Conservation (phyloP, 2,329 filamentous ascomycete species). For the Botrytis hyacinthi region DNA sequence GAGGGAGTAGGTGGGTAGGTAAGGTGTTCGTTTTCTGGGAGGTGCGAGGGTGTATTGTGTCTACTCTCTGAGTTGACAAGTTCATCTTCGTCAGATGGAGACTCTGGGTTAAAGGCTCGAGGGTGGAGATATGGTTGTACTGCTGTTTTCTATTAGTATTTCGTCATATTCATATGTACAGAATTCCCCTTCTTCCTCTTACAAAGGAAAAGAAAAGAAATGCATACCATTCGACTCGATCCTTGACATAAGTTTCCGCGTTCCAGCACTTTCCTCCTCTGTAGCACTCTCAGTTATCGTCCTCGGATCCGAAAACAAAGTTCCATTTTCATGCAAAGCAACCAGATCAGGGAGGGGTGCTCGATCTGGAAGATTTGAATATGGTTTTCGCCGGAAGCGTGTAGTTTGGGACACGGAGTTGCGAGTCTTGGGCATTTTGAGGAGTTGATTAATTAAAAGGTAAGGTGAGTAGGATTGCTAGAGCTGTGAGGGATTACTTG, state of each 20-base stretch:
- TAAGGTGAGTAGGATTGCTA: not conserved
- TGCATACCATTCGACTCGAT: not conserved
- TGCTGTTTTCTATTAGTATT: not conserved
- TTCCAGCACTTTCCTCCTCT: not conserved
- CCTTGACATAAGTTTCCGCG: accelerated
- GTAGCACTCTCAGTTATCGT: not conserved
- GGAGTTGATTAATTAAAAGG: accelerated
- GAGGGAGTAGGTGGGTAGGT: not conserved
- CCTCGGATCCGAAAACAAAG: not conserved
- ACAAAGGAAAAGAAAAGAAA: not conserved
- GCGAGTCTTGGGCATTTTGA: not conserved
- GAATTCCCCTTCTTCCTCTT: not conserved
- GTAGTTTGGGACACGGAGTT: not conserved
- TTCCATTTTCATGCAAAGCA: not conserved
- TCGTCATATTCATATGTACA: not conserved
- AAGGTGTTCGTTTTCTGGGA: not conserved
- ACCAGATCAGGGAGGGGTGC: not conserved
- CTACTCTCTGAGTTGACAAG: not conserved
- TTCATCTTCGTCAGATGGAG: not conserved
- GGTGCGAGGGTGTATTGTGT: not conserved
- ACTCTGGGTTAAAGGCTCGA: no score
- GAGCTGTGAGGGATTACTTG: not conserved
- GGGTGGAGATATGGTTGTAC: no score
- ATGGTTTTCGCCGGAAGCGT: not conserved
- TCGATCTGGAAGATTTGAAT: not conserved